Evolutionary conservation across 164 flowering plant species (phyloP).

Genomic region (Tetracentron sinense): DNA sequence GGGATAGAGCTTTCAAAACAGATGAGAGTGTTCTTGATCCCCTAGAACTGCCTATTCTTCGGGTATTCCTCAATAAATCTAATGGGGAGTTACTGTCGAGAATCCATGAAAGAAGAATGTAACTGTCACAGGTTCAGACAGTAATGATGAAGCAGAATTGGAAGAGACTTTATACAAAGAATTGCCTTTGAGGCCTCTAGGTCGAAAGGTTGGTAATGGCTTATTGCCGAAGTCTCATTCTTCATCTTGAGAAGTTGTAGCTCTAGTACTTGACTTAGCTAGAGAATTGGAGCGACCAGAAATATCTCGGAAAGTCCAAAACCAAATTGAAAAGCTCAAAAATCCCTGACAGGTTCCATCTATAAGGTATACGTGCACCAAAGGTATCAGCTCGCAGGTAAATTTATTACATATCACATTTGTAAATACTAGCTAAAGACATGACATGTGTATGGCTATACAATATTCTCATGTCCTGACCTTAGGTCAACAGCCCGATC

Average conservation of each 20-base stretch:
- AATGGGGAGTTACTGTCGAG: constrained; percentile 27
- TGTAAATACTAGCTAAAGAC: too few relatives aligned
- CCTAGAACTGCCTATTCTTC: constrained; percentile 60
- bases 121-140: constrained; percentile 12
- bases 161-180: constrained; percentile 32
- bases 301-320: too few relatives aligned
- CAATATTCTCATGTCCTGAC: too few relatives aligned
- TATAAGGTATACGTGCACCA: too few relatives aligned
- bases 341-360: too few relatives aligned
- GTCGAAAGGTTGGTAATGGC: constrained; percentile 12
- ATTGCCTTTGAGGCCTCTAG: constrained; percentile 18
- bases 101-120: constrained; percentile 26
- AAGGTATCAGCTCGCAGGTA: too few relatives aligned
- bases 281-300: too few relatives aligned
- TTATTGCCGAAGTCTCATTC: constrained; percentile 16
- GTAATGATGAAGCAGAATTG: constrained; percentile 19
- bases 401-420: too few relatives aligned
- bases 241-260: constrained; percentile 17
- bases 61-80: constrained; percentile 30
- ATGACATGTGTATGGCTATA: too few relatives aligned
- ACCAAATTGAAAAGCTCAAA: too few relatives aligned
- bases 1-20: too few relatives aligned
- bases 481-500: too few relatives aligned
- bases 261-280: constrained; percentile 16
- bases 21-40: constrained; percentile 81